Conservation (phyloP, 148 eudicot genomes). For the Rhododendron mucronatum region DNA sequence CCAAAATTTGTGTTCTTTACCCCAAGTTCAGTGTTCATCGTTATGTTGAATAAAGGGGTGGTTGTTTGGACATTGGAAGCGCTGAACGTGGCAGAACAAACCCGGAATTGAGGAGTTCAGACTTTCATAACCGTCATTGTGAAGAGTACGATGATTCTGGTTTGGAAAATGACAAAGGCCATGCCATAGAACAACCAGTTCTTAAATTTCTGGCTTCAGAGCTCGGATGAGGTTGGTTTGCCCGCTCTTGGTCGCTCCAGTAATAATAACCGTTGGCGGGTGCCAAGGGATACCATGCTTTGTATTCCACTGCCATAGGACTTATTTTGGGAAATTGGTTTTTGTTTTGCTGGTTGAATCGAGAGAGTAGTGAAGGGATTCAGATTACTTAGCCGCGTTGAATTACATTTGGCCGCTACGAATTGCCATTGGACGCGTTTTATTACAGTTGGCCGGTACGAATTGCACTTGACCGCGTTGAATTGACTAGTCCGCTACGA, state of each 20-base stretch:
- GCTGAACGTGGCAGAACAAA: neutral
- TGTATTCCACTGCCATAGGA: neutral
- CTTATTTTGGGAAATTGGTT: neutral
- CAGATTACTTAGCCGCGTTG: too few relatives aligned
- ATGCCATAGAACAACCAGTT: neutral
- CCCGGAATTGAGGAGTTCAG: slow-evolving; percentile 13
- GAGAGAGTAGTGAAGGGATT: too few relatives aligned
- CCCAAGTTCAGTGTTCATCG: neutral
- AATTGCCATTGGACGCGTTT: too few relatives aligned
- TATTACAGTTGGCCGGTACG: too few relatives aligned
- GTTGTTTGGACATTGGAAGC: neutral
- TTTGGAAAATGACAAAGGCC: slow-evolving; percentile 5
- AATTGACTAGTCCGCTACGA: too few relatives aligned
- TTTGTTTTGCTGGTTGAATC: too few relatives aligned
- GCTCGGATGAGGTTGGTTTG: neutral
- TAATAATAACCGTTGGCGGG: neutral
- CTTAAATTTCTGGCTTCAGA: slow-evolving; percentile 8
- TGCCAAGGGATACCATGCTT: neutral
- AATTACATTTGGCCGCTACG: too few relatives aligned
- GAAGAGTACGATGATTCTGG: neutral
- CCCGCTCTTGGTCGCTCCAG: neutral
- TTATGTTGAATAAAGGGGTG: neutral
- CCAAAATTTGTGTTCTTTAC: slow-evolving; percentile 15
- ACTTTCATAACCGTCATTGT: slow-evolving; percentile 14
- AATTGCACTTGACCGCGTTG: too few relatives aligned